Evolutionary conservation across 495 filamentous ascomycete genomes (phyloP).

Genomic region (Xanthoparmelia taractica): DNA sequence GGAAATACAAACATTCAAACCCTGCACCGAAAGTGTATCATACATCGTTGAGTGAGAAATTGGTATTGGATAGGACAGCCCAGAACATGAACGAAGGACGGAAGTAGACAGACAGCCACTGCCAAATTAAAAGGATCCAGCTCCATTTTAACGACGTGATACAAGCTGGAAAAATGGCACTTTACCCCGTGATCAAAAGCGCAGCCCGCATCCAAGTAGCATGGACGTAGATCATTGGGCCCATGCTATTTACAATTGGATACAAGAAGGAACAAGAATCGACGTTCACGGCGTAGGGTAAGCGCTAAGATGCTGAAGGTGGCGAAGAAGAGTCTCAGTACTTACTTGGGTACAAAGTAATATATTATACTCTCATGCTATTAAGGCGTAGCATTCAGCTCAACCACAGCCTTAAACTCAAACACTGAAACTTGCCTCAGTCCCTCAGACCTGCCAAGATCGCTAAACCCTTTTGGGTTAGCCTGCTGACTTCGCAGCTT

Average conservation of each 20-base stretch:
- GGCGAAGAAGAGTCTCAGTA: too few species aligned
- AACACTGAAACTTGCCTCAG: too few species aligned
- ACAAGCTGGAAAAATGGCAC: not conserved
- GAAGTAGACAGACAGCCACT: not conserved
- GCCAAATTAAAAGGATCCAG: not conserved
- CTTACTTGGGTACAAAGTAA: too few species aligned
- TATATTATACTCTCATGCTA: too few species aligned
- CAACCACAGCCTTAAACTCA: not conserved
- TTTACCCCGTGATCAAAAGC: not conserved
- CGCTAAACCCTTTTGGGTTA: too few species aligned
- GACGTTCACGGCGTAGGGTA: not conserved
- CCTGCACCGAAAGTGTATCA: slow-evolving; percentile 11
- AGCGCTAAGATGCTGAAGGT: not conserved
- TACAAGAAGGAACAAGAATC: too few species aligned
- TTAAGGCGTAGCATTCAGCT: slow-evolving; percentile 1
- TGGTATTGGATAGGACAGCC: not conserved
- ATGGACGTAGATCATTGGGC: too few species aligned
- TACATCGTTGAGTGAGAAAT: not conserved
- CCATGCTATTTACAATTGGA: too few species aligned
- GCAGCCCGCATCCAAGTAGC: too few species aligned
- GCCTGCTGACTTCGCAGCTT: too few species aligned
- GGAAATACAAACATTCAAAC: slow-evolving; percentile 14
- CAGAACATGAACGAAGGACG: not conserved
- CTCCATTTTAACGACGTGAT: not conserved
- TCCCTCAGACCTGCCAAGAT: too few species aligned